phyloP scores from a whole-genome alignment of 2,329 filamentous ascomycete species.

The Diaporthe nobilis region DNA sequence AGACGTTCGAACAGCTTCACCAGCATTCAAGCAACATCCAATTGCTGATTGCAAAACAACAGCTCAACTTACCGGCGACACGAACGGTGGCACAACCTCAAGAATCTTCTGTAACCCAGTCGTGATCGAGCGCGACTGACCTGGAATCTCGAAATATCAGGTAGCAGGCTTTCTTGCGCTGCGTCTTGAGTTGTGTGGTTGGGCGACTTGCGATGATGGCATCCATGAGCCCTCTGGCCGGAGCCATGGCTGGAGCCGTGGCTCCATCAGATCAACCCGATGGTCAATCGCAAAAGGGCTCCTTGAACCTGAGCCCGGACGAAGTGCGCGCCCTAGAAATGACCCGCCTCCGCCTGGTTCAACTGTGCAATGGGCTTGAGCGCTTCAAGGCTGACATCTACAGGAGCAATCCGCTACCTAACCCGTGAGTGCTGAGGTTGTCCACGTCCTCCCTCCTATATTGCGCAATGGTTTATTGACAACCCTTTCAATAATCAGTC shows the following conservation, averaged over 20 bases:
- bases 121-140: neutral
- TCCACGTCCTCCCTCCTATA: neutral
- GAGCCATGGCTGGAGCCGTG: conserved; percentile 11
- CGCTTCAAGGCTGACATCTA: conserved; percentile 74
- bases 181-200: neutral
- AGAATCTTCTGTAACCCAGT: neutral
- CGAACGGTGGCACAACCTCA: neutral
- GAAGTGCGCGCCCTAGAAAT: conserved; percentile 80
- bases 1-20: neutral
- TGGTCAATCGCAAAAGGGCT: conserved; percentile 41
- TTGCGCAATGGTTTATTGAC: neutral
- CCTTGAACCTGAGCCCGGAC: conserved; percentile 67
- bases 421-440: conserved; percentile 64
- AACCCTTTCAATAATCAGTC: conserved; percentile 58
- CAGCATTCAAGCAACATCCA: neutral
- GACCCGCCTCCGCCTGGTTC: conserved; percentile 76
- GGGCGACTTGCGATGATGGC: conserved; percentile 17
- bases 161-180: neutral
- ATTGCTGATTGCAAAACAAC: neutral
- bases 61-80: neutral
- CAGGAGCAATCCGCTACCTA: conserved; percentile 75
- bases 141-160: neutral
- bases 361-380: conserved; percentile 77
- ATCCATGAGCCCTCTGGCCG: conserved; percentile 21
- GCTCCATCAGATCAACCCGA: conserved; percentile 4